Conservation (phyloP, 139 green algal species). For the Zygnema cylindricum region DNA sequence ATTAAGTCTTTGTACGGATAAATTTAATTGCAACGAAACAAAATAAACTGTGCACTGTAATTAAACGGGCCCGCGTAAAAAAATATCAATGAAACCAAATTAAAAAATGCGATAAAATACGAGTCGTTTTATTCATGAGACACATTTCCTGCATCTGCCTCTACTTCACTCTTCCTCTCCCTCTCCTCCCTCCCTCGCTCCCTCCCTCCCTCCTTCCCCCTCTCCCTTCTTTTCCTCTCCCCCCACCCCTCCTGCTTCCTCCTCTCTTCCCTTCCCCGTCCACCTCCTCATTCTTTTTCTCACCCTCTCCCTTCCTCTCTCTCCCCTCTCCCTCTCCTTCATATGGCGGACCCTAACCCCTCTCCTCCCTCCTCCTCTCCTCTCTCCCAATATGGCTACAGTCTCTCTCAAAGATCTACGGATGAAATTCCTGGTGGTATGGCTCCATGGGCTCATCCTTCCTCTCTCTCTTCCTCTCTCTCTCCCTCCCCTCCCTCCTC, state of each 20-base stretch:
- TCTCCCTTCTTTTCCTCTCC: background rate
- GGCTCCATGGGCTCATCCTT: conserved; percentile 23
- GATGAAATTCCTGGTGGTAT: conserved; percentile 35
- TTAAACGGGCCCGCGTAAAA: no score
- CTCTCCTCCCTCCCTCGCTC: background rate
- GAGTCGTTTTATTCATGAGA: no score
- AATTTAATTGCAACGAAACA: no score
- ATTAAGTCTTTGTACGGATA: no score
- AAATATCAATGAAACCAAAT: no score
- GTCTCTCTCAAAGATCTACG: background rate
- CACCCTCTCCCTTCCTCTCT: background rate
- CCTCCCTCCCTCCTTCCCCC: background rate
- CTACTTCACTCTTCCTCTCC: background rate
- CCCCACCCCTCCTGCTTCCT: background rate
- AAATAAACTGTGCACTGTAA: no score
- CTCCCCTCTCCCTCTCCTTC: background rate
- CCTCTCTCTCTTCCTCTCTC: background rate
- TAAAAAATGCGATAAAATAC: no score
- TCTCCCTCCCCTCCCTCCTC: background rate
- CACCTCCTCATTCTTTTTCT: background rate
- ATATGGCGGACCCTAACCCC: background rate
- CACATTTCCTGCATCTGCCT: background rate
- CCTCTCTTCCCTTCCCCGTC: background rate
- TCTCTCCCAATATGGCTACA: conserved; percentile 15
- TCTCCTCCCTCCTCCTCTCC: background rate